Evolutionary conservation across 768 basidiomycete genomes (phyloP), one percentile per base, ranked within the genome.

Genomic region (Russula dissimulans): DNA sequence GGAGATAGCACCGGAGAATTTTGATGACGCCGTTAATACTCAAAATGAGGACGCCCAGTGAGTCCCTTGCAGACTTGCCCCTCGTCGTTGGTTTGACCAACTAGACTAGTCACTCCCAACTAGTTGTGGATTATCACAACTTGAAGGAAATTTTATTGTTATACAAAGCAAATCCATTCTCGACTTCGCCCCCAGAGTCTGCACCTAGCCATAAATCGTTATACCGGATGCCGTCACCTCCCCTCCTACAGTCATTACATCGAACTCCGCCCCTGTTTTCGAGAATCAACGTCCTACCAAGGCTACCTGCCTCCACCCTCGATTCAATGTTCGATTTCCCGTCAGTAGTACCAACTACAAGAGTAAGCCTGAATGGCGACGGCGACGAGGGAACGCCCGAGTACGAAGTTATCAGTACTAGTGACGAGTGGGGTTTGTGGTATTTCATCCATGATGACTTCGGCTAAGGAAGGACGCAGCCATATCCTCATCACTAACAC

Each of bases 231-330:
- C 46, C 38, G 14, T 58, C 63, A n/a, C 63, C 63, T 29, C 45
- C 45, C 8, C 11, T 49, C 17, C 45, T 31, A 15, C 18, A 9
- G 0, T 34, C 38, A 18, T 44, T 14, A 26, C 60, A 45, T 54
- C 46, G 48, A 47, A 56, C 60, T 5, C 62, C 60, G 15, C 59
- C 54, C 15, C 26, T 61, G 14, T 55, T 61, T 51, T 45, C 60
- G 26, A 44, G 56, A 36, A 26, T 12, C 15, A 18, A 17, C n/a
- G 32, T 36, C 3, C 11, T 47, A 17, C 36, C 36, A 31, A 18
- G 44, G 29, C n/a, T 9, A 26, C n/a, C 14, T 38, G 36, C 42
- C 18, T 41, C 29, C 14, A 12, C 32, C 34, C 61, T 51, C 36
- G 39, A 9, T 17, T 47, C 61, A 11, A 57, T 57, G 61, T 29